Evolutionary conservation across 345 rosid genomes (phyloP), one percentile per base, ranked within the genome.

Genomic region (Salix purpurea): DNA sequence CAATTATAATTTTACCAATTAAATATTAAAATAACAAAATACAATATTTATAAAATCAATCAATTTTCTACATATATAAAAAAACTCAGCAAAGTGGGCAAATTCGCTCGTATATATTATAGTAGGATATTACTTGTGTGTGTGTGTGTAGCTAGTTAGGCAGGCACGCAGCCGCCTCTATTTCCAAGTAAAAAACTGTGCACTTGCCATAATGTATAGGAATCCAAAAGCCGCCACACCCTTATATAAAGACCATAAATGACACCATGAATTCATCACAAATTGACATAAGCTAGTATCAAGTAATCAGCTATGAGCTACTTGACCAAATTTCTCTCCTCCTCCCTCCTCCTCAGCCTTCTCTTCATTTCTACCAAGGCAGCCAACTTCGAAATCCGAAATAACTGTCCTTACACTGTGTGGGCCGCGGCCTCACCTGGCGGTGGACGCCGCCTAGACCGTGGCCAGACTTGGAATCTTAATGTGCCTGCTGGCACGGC

Each of bases 401-500:
- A 87, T 78, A 82, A 78, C 44, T 85, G 87, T 28, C 36, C 83
- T 21, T 74, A 76, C 79, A 82, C 87, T 7, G 87, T 87, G 13
- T 88, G 91, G 91, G 89, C 91, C 0, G 88, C 89, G 0, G 85
- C 91, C 0, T 77, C 73, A 21, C 91, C 89, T 66, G 88, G 86
- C 0, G 86, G 86, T 18, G 88, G 88, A 19, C 74, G 12, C 18
- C 76, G 67, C n/a, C 86, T 83, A 34, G 61, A 72, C 39, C 62
- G 2, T 12, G 84, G 88, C 15, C 68, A 83, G 26, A 70, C 76
- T 32, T 85, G 88, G 86, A 23, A 11, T 34, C 54, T 85, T 34
- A 5, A 1, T 11, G 74, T 37, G 21, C 60, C 72, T 26, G 83
- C 83, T 61, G 86, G 86, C 24, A 71, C 68, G 2, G 21, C 28